These are phyloP conservation scores for Termitomyces titanicus DNA, from an alignment of 768 basidiomycete genomes.

Conservation along the genomic window DNA sequence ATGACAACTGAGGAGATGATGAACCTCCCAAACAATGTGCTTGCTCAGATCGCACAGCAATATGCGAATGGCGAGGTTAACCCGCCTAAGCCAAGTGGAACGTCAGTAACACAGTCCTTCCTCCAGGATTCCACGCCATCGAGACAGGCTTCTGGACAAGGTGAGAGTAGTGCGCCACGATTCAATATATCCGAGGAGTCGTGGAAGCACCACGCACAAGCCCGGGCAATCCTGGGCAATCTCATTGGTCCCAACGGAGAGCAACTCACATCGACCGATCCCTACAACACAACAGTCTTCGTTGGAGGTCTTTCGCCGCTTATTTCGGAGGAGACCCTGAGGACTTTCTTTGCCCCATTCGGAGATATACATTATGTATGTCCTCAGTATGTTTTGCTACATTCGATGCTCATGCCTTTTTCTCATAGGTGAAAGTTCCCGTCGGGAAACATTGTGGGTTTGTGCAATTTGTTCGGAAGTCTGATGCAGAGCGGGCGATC, in stretches of 20 bases:
- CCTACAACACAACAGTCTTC: conserved; percentile 96
- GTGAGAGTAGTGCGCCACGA: conserved; percentile 38
- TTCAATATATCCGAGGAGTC: conserved; percentile 71
- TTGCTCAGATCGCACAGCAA: conserved; percentile 47
- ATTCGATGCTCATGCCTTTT: conserved; percentile 10
- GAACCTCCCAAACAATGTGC: conserved; percentile 39
- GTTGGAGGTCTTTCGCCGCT: conserved; percentile 87
- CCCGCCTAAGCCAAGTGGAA: conserved; percentile 22
- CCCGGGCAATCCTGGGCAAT: conserved; percentile 77
- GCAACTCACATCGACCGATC: conserved; percentile 83
- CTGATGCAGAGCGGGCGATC: conserved; percentile 88
- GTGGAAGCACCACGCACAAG: conserved; percentile 83
- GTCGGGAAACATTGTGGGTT: conserved; percentile 95
- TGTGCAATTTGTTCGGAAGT: conserved; percentile 90
- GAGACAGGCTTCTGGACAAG: conserved; percentile 28
- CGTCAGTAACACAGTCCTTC: conserved; percentile 36
- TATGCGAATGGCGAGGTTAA: conserved; percentile 35
- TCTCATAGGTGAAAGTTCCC: conserved; percentile 87
- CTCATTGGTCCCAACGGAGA: conserved; percentile 85
- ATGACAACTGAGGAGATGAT: conserved; percentile 52
- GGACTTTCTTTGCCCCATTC: conserved; percentile 90
- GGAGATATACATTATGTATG: conserved; percentile 90
- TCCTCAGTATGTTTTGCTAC: conserved; percentile 9
- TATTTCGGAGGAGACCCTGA: conserved; percentile 87
- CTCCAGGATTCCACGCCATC: conserved; percentile 36